phyloP scores from a whole-genome alignment of 176 grass and related monocot genomes.

The Thalia dealbata region DNA sequence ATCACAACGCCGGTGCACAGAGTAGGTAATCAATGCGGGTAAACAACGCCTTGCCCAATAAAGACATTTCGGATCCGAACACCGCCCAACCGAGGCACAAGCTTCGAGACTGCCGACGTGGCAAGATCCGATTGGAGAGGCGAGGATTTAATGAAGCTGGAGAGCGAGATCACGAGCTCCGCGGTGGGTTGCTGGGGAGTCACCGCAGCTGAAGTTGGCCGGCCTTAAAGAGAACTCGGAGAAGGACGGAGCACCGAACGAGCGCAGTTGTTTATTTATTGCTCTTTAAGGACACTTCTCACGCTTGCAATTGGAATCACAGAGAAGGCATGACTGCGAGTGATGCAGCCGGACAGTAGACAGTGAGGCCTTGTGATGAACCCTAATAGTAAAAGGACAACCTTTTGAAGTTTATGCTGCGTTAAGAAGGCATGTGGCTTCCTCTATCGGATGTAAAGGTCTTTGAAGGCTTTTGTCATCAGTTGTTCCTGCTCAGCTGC shows the following conservation, averaged over 20 bases:
- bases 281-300: no score
- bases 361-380: not conserved
- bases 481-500: no score
- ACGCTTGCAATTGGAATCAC: not conserved
- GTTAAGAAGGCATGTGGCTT: not conserved
- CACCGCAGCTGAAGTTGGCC: not conserved
- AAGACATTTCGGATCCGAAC: not conserved
- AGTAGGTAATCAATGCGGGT: no score
- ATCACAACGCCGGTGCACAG: no score
- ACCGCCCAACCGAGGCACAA: not conserved
- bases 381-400: no score
- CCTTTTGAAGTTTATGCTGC: no score
- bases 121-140: not conserved
- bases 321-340: not conserved
- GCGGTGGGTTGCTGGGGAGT: not conserved
- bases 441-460: no score
- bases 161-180: not conserved
- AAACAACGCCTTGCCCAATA: no score
- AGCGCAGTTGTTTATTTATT: not conserved
- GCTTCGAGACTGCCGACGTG: not conserved
- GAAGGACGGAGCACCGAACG: not conserved
- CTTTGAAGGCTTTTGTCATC: no score
- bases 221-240: not conserved
- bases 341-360: not conserved
- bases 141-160: not conserved